Evolutionary conservation across 192 early-diverging fungal species (phyloP).

Genomic region (Coemansia sp.): DNA sequence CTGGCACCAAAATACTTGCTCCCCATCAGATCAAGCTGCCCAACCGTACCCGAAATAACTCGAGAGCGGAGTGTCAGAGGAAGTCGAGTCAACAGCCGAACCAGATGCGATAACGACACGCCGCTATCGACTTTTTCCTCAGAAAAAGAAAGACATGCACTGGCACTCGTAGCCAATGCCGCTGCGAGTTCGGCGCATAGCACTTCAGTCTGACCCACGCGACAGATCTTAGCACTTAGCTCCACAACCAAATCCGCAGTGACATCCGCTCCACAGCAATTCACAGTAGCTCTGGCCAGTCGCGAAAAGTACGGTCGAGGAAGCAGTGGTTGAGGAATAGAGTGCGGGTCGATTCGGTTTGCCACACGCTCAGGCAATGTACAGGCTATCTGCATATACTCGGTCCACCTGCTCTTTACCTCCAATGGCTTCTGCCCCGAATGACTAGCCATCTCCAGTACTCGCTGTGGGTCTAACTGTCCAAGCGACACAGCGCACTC

Average conservation of each 20-base stretch:
- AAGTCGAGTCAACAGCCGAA: not conserved
- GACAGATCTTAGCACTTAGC: constrained; percentile 40
- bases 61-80: constrained; percentile 21
- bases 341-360: constrained; percentile 29
- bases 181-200: constrained; percentile 31
- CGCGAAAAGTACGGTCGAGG: constrained; percentile 28
- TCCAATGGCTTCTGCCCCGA: not conserved
- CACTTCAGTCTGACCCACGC: constrained; percentile 25
- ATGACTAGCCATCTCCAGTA: not conserved
- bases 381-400: constrained; percentile 25
- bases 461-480: constrained; percentile 1
- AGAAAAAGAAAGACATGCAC: not conserved
- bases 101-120: not conserved
- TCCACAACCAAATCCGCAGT: constrained; percentile 1
- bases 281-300: constrained; percentile 17
- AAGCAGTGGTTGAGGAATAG: constrained; percentile 17
- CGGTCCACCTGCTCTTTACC: constrained; percentile 16
- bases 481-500: constrained; percentile 1
- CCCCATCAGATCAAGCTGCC: constrained; percentile 20
- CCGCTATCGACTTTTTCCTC: not conserved
- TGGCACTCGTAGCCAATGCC: constrained; percentile 11
- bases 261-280: not conserved
- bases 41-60: constrained; percentile 14
- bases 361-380: constrained; percentile 41
- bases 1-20: not conserved